Evolutionary conservation across 169 alveolate species (phyloP).

Genomic region (Cryptosporidium bovis): DNA sequence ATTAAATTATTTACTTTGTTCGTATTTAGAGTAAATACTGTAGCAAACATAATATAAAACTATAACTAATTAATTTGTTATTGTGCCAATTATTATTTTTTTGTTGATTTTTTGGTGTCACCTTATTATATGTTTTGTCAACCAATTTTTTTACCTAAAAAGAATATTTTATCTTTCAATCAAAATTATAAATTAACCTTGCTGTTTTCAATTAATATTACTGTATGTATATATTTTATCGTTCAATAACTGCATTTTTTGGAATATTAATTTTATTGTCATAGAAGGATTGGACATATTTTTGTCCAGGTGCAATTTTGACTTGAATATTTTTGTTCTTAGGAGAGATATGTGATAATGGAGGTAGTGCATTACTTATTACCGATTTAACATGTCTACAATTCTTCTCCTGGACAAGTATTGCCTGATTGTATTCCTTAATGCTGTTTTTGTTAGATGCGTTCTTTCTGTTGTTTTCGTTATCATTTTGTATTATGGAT

Average conservation of each 20-base stretch:
- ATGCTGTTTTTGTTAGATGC: slow-evolving; percentile 1
- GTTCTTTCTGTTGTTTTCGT: neutral
- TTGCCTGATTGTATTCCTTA: slow-evolving; percentile 15
- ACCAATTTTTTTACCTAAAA: too few relatives aligned
- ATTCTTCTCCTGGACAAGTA: slow-evolving; percentile 23
- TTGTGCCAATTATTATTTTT: too few relatives aligned
- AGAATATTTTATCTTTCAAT: too few relatives aligned
- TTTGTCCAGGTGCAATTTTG: slow-evolving; percentile 62
- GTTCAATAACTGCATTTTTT: slow-evolving; percentile 1
- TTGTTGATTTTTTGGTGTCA: too few relatives aligned
- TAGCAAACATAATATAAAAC: too few relatives aligned
- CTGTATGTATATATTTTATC: too few relatives aligned
- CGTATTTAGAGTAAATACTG: too few relatives aligned
- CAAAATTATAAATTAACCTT: too few relatives aligned
- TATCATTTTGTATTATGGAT: slow-evolving; percentile 12
- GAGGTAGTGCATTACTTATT: slow-evolving; percentile 31
- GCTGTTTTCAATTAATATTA: too few relatives aligned
- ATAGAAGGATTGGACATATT: slow-evolving; percentile 60
- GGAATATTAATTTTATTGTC: slow-evolving; percentile 30
- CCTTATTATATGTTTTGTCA: too few relatives aligned
- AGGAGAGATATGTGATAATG: slow-evolving; percentile 23
- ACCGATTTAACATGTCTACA: slow-evolving; percentile 25
- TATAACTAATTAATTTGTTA: too few relatives aligned
- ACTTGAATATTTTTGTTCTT: slow-evolving; percentile 2
- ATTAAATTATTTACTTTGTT: too few relatives aligned